Base-by-base conservation (phyloP, 257 asterid genomes). In the Solanum pinnatisectum region DNA sequence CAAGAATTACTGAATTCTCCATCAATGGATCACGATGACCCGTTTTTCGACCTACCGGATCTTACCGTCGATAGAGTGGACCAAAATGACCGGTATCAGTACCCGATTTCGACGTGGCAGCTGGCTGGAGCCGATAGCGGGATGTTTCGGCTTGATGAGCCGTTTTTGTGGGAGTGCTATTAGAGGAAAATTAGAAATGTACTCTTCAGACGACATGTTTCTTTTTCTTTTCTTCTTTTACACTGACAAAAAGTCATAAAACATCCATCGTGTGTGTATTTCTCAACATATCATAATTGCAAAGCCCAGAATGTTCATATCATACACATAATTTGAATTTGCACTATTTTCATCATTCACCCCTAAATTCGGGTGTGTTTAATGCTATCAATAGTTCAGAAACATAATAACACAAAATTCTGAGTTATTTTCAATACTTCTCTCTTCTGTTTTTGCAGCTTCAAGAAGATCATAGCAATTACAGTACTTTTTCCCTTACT, bases 11-110 rank as follows among this genome's bases (percentile, higher is more conserved):
- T 93, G 0, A 89, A 89, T 65, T 92, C 94, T 88, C 91, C 91
- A 32, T 90, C 95, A 2, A 88, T 91, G 44, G 92, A 90, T 40
- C 95, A 93, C 2, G 98, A 95, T 23, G 98, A 95, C 91, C 88
- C 98, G 8, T 94, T 96, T 83, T 94, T 92, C 83, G 94, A 93
- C 90, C 88, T 96, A 87, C 98, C 98, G 23, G 99, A 96, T 93
- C 93, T 96, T 63, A 84, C 92, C 65, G 35, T 89, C 33, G 91
- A 89, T 32, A 35, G 88, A 81, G 13, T 89, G 6, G 93, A 87
- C 83, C 92, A 85, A 60, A 52, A 46, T 44, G 91, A 91, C 88
- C 93, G 89, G 4, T 92, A 88, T 52, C 85, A 89, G 16, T 92
- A 91, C 63, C 91, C 89, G 49, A 91, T 89, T 36, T 91, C 96